A percentile compares a stretch with the other conserved stretches of the same genome.
These are phyloP conservation scores for Suillus hirtellus DNA, from an alignment of 768 basidiomycete species.

Conservation along the genomic window DNA sequence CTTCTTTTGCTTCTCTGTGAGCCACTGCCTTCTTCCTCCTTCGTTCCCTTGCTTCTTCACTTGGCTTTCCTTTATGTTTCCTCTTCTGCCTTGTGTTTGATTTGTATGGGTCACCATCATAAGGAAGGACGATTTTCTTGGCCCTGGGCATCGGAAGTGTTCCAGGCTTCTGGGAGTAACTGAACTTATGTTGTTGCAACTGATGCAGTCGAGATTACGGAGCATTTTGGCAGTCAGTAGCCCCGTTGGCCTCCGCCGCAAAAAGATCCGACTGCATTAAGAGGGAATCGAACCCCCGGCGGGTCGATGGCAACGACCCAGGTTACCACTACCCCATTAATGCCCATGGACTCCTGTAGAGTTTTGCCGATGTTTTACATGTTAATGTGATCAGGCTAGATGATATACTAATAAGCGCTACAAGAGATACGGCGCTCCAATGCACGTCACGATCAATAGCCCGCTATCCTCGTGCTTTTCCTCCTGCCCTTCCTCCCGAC, in stretches of 20 bases:
- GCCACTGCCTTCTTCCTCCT: neutral
- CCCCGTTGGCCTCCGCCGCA: too few relatives aligned
- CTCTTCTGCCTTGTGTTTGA: neutral
- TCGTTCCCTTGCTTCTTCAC: neutral
- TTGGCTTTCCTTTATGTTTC: neutral
- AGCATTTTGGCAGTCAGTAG: too few relatives aligned
- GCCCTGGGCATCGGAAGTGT: neutral
- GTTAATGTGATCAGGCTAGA: neutral
- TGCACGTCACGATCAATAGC: conserved; percentile 19
- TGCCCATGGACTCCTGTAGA: conserved; percentile 50
- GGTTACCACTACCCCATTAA: conserved; percentile 69
- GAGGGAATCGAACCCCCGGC: conserved; percentile 88
- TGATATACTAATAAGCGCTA: neutral
- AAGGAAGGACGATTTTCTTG: neutral
- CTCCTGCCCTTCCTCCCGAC: conserved; percentile 19
- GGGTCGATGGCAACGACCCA: conserved; percentile 77
- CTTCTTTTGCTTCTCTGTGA: neutral
- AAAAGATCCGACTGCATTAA: conserved; percentile 47
- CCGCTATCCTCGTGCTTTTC: conserved; percentile 23
- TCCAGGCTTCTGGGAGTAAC: neutral
- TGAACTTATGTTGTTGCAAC: too few relatives aligned
- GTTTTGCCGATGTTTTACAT: neutral
- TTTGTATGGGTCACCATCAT: neutral
- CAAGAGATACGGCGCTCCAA: neutral
- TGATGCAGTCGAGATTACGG: too few relatives aligned